Evolutionary conservation across 1,284 basidiomycete genomes (phyloP).

Genomic region (Cystobasidium slooffiae): DNA sequence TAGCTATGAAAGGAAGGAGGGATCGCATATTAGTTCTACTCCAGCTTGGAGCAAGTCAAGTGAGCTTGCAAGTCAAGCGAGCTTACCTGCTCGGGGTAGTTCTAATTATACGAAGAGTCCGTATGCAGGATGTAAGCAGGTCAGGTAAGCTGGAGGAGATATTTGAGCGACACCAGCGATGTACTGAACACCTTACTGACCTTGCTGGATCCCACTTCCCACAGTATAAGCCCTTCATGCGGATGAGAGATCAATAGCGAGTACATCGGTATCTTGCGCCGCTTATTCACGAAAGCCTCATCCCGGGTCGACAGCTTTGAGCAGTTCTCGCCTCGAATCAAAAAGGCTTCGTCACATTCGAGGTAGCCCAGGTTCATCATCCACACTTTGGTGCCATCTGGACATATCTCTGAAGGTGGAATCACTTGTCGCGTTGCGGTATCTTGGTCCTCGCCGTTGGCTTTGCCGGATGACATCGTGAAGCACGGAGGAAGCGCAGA

Average conservation of each 20-base stretch:
- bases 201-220: conserved; percentile 54
- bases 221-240: conserved; percentile 54
- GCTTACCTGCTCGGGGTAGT: conserved; percentile 28
- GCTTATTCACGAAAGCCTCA: conserved; percentile 26
- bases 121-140: not conserved
- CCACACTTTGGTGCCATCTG: conserved; percentile 52
- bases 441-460: not conserved
- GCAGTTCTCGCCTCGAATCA: conserved; percentile 53
- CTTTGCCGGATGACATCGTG: too few species aligned
- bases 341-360: conserved; percentile 53
- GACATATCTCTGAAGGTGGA: conserved; percentile 15
- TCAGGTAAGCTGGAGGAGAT: not conserved
- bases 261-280: conserved; percentile 38
- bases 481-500: too few species aligned
- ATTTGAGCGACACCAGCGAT: not conserved
- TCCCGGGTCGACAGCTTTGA: conserved; percentile 25
- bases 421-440: not conserved
- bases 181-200: conserved; percentile 24
- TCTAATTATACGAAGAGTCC: not conserved
- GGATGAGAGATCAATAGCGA: conserved; percentile 54
- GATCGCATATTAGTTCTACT: not conserved
- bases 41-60: not conserved
- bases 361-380: conserved; percentile 54
- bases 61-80: not conserved
- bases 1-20: not conserved